phyloP scores from a whole-genome alignment of 306 rosid species.

The Ormosia emarginata region DNA sequence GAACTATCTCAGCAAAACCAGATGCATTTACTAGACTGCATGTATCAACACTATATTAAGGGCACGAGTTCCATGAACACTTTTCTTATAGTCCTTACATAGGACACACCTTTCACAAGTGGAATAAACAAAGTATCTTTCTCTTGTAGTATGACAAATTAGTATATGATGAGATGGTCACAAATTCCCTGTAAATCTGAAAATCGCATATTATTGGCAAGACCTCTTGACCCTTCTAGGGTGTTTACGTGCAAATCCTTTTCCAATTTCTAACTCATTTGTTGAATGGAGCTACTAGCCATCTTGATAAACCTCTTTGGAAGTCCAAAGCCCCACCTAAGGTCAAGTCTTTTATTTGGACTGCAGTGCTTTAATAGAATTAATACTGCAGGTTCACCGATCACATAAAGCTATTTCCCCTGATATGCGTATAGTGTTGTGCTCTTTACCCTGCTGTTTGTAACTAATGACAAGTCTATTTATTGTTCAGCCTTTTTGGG shows the following conservation, averaged over 20 bases:
- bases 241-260: neutral
- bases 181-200: neutral
- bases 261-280: neutral
- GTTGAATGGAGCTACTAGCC: neutral
- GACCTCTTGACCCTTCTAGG: neutral
- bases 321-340: neutral
- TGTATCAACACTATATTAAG: neutral
- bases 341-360: neutral
- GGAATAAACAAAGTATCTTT: neutral
- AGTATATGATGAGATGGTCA: neutral
- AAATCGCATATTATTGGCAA: neutral
- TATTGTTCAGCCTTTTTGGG: neutral
- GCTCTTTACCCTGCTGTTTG: neutral
- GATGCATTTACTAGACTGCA: neutral
- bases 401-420: slow-evolving; percentile 7
- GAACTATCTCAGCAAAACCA: neutral
- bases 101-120: neutral
- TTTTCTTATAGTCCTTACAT: neutral
- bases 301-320: neutral
- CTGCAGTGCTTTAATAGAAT: neutral
- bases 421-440: neutral
- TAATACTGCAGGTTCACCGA: neutral
- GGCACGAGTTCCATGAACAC: neutral
- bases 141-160: neutral
- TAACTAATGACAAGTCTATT: neutral